Percentiles rank a stretch among this genome's conserved stretches.
These are phyloP conservation scores for Oehlia diaphana DNA, from an alignment of 192 early-diverging fungal genomes.

Conservation along the genomic window DNA sequence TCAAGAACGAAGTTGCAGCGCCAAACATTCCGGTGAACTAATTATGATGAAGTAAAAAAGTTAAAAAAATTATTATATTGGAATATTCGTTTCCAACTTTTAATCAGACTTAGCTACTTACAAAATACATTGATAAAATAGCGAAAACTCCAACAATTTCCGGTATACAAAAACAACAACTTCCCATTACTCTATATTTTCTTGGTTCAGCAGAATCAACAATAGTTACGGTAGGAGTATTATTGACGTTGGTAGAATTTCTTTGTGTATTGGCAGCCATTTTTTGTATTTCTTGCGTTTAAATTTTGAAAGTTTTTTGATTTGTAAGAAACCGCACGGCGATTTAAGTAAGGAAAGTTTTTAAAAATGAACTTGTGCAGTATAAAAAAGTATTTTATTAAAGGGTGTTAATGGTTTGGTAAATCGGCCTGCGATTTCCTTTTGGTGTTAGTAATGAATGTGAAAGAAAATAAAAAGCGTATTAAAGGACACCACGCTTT, in stretches of 20 bases:
- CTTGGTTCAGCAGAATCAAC: neutral
- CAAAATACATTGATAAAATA: slow-evolving; percentile 12
- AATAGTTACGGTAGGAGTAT: neutral
- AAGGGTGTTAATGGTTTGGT: neutral
- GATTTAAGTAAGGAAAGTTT: slow-evolving; percentile 3
- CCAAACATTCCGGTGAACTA: neutral
- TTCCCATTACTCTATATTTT: neutral
- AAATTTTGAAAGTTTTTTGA: neutral
- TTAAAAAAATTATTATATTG: no score
- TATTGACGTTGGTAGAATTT: neutral
- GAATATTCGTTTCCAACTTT: neutral
- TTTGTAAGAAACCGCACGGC: neutral
- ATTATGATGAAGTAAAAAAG: neutral
- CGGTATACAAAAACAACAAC: neutral
- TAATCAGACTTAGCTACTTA: neutral
- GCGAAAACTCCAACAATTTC: slow-evolving; percentile 2
- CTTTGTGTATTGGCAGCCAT: neutral
- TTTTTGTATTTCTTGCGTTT: neutral
- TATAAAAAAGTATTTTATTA: no score
- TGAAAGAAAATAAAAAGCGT: neutral
- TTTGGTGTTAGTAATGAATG: neutral
- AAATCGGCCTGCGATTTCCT: neutral
- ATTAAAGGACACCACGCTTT: no score
- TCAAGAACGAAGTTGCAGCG: neutral
- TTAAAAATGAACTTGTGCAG: neutral